Conservation (phyloP, 179 eudicot genomes). For the Spinacia oleracea region DNA sequence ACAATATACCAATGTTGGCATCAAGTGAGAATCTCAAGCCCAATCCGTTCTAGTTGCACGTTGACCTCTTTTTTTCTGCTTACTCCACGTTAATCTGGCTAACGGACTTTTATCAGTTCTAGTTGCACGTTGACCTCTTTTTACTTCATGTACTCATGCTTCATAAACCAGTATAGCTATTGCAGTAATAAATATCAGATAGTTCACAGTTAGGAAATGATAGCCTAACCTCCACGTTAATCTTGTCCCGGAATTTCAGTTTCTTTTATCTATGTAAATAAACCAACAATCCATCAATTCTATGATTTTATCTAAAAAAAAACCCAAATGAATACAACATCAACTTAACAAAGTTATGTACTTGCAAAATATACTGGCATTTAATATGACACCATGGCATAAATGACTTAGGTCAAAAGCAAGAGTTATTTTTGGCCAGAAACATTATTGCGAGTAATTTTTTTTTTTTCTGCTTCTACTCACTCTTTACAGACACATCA, state of each 20-base stretch:
- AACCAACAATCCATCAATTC: no score
- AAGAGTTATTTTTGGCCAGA: background rate
- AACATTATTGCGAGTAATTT: background rate
- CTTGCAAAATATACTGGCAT: no score
- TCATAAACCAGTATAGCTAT: background rate
- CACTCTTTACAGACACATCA: no score
- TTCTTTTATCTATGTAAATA: background rate
- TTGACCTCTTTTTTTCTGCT: slow-evolving; percentile 85
- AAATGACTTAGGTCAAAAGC: background rate
- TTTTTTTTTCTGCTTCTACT: no score
- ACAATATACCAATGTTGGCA: no score
- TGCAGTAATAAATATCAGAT: slow-evolving; percentile 2
- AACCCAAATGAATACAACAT: background rate
- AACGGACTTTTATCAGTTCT: no score
- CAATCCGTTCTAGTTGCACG: slow-evolving; percentile 74
- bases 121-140: no score
- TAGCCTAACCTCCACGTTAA: background rate
- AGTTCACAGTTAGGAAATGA: background rate
- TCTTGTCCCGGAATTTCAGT: background rate
- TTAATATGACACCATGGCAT: no score
- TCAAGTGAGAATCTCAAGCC: no score
- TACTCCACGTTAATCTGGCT: slow-evolving; percentile 23
- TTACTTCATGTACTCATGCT: background rate
- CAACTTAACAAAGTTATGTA: background rate
- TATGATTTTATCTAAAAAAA: background rate